Conservation (phyloP, 202 grass and related monocot species). For the Schoenoplectus tabernaemontani region DNA sequence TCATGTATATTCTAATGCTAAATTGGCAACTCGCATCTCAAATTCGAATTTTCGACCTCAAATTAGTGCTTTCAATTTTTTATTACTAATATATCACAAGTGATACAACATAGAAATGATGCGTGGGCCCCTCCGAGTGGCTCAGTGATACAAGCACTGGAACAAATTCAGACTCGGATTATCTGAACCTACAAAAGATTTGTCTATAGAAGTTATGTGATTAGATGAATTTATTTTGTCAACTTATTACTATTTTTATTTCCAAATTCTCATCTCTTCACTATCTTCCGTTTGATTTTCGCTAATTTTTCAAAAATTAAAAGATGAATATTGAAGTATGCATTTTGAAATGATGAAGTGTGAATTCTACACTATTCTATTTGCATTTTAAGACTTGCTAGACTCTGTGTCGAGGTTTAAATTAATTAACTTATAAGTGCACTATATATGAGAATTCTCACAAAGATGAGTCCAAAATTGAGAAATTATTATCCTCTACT, state of each 20-base stretch:
- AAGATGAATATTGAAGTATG: neutral
- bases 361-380: no score
- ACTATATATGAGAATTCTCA: no score
- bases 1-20: neutral
- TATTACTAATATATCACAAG: neutral
- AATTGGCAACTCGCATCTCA: neutral
- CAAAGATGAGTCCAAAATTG: no score
- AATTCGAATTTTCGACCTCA: slow-evolving; percentile 17
- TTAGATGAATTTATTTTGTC: neutral
- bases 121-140: neutral
- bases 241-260: neutral
- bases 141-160: slow-evolving; percentile 10
- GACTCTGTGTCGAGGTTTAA: no score
- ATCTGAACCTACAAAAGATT: neutral
- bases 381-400: no score
- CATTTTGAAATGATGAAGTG: neutral
- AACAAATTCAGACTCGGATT: neutral
- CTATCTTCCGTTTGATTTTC: neutral
- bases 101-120: neutral
- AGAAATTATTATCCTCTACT: no score
- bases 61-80: neutral
- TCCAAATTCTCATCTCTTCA: neutral
- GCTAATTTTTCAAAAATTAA: neutral
- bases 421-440: no score
- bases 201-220: neutral